These are phyloP conservation scores for Phyllosticta capitalensis DNA, from an alignment of 2,329 filamentous ascomycete genomes.

Conservation along the genomic window DNA sequence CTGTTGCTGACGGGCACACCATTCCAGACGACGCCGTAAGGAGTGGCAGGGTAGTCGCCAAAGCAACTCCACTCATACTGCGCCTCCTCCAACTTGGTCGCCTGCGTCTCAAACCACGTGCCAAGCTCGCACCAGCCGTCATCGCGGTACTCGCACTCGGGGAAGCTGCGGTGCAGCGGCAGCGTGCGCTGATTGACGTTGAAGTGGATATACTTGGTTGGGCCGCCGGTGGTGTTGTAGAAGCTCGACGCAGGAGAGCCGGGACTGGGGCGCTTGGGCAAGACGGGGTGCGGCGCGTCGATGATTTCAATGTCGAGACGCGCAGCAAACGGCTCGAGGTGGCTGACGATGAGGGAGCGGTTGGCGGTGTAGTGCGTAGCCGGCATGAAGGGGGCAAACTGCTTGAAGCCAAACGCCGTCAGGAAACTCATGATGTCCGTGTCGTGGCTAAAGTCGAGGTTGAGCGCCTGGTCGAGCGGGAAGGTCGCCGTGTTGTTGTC, in stretches of 20 bases:
- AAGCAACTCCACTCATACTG: conserved; percentile 59
- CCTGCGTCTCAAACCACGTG: conserved; percentile 56
- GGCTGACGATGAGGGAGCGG: conserved; percentile 52
- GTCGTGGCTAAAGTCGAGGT: conserved; percentile 72
- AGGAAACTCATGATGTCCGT: conserved; percentile 62
- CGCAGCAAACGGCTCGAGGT: conserved; percentile 63
- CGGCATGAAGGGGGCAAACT: conserved; percentile 52
- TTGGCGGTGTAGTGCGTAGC: conserved; percentile 46
- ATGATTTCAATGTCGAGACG: conserved; percentile 68
- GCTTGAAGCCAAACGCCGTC: conserved; percentile 61
- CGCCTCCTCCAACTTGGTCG: conserved; percentile 48
- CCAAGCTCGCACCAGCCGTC: conserved; percentile 71
- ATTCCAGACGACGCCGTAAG: conserved; percentile 43
- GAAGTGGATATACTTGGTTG: conserved; percentile 65
- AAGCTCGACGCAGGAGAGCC: conserved; percentile 14
- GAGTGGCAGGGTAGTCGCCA: conserved; percentile 42
- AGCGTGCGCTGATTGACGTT: conserved; percentile 65
- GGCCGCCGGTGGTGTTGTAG: conserved; percentile 26
- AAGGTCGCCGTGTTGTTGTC: conserved; percentile 61
- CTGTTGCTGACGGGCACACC: conserved; percentile 34
- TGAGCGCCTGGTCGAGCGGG: conserved; percentile 62
- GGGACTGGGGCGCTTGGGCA: conserved; percentile 31
- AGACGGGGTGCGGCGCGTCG: conserved; percentile 53
- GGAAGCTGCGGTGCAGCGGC: conserved; percentile 56
- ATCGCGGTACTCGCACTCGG: conserved; percentile 53